A percentile compares a stretch with the other conserved stretches of the same genome.
phyloP scores from a whole-genome alignment of 2,329 filamentous ascomycete species.

The Phoma sp. region DNA sequence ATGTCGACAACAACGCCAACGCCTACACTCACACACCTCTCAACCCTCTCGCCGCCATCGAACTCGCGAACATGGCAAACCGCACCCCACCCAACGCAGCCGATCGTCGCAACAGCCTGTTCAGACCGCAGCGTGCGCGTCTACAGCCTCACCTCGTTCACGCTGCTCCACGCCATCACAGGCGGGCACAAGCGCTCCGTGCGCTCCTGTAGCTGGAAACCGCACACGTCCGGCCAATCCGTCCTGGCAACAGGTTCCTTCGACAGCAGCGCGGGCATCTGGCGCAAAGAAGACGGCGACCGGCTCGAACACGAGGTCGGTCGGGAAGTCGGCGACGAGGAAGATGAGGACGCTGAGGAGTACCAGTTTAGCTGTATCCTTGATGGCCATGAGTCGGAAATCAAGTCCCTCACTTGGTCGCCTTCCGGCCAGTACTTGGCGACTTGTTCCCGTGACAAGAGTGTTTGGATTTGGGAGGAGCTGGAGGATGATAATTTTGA shows the following conservation, averaged over 20 bases:
- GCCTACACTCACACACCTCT: constrained; percentile 52
- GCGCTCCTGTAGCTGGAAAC: constrained; percentile 88
- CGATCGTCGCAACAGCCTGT: constrained; percentile 87
- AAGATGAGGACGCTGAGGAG: constrained; percentile 73
- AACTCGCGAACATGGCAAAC: constrained; percentile 81
- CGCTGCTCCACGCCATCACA: constrained; percentile 77
- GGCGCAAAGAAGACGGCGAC: constrained; percentile 72
- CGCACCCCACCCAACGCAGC: constrained; percentile 83
- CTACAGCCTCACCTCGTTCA: constrained; percentile 84
- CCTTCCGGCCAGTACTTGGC: constrained; percentile 81
- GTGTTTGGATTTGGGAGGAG: constrained; percentile 99
- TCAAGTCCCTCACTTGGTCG: constrained; percentile 80
- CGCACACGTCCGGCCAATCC: constrained; percentile 64
- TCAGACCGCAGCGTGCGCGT: constrained; percentile 86
- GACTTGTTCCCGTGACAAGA: constrained; percentile 91
- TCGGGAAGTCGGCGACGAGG: constrained; percentile 52
- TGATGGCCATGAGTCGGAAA: constrained; percentile 94
- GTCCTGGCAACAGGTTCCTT: constrained; percentile 93
- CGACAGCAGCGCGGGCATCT: constrained; percentile 82
- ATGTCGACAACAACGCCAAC: constrained; percentile 21
- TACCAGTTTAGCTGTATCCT: constrained; percentile 93
- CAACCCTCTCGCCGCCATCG: constrained; percentile 62
- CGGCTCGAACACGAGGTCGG: constrained; percentile 36
- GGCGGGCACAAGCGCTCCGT: constrained; percentile 92
- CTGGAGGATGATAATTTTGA: constrained; percentile 95